A percentile compares a stretch with the other conserved stretches of the same genome.
Conservation (phyloP, 805 yeast species). For the Zygoascus ofunaensis region DNA sequence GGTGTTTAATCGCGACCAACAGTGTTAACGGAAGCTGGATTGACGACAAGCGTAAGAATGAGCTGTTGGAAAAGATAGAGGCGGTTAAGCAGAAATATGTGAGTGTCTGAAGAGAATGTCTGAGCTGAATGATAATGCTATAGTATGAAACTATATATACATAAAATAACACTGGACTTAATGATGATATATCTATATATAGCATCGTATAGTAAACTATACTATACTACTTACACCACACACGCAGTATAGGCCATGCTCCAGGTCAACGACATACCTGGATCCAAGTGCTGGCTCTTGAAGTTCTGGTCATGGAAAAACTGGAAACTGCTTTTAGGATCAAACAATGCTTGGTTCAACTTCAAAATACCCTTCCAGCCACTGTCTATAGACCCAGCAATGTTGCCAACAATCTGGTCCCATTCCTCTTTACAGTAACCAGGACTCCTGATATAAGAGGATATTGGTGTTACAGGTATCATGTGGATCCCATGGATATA, state of each 20-base stretch:
- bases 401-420: conserved; percentile 38
- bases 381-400: conserved; percentile 36
- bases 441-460: conserved; percentile 44
- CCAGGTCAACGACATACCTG: conserved; percentile 85
- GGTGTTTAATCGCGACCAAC: conserved; percentile 57
- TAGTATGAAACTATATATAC: neutral
- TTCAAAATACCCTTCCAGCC: conserved; percentile 63
- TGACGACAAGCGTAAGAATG: conserved; percentile 40
- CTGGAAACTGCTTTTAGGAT: conserved; percentile 51
- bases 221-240: neutral
- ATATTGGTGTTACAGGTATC: conserved; percentile 61
- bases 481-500: conserved; percentile 75
- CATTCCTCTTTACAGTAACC: conserved; percentile 48
- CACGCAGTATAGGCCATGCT: conserved; percentile 59
- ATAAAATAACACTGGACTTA: neutral
- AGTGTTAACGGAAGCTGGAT: conserved; percentile 71
- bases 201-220: neutral
- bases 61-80: conserved; percentile 29
- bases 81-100: conserved; percentile 7
- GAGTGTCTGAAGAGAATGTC: too few species aligned
- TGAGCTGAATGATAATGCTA: too few species aligned
- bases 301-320: conserved; percentile 52
- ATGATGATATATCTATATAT: too few species aligned
- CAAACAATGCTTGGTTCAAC: conserved; percentile 63
- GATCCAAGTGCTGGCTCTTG: conserved; percentile 50